Evolutionary conservation across 164 flowering plant genomes (phyloP).

Genomic region (Malania oleifera): DNA sequence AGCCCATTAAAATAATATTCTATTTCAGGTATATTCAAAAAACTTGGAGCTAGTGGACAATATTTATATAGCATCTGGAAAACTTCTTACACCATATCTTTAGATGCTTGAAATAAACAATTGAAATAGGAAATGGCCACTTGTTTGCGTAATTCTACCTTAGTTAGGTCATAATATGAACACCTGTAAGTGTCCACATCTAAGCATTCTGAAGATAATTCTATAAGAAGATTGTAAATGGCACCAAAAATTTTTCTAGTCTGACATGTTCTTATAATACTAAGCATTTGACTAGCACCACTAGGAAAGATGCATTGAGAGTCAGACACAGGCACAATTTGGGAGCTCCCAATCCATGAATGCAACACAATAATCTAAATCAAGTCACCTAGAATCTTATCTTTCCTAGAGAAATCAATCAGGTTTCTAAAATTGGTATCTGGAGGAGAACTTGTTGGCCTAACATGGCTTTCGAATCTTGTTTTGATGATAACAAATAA

Average conservation of each 20-base stretch:
- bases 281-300: constrained; percentile 67
- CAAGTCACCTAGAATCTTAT: constrained; percentile 54
- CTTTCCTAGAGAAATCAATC: constrained; percentile 57
- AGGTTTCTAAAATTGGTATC: constrained; percentile 72
- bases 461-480: no score
- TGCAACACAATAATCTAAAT: constrained; percentile 37
- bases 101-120: constrained; percentile 47
- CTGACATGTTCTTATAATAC: constrained; percentile 49
- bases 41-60: constrained; percentile 21
- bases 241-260: constrained; percentile 27
- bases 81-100: constrained; percentile 31
- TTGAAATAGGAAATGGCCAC: constrained; percentile 69
- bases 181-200: constrained; percentile 33
- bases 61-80: constrained; percentile 16
- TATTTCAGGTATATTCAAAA: constrained; percentile 18
- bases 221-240: constrained; percentile 51
- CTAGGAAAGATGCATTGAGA: constrained; percentile 53
- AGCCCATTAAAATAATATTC: constrained; percentile 28
- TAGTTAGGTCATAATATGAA: constrained; percentile 68
- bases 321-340: constrained; percentile 59
- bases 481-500: no score
- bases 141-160: constrained; percentile 64
- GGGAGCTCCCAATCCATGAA: constrained; percentile 81
- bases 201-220: constrained; percentile 58
- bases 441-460: constrained; percentile 67